A percentile compares a stretch with the other conserved stretches of the same genome.
Evolutionary conservation across 768 basidiomycete genomes (phyloP).

Genomic region (Hygrophorus pudorinus): DNA sequence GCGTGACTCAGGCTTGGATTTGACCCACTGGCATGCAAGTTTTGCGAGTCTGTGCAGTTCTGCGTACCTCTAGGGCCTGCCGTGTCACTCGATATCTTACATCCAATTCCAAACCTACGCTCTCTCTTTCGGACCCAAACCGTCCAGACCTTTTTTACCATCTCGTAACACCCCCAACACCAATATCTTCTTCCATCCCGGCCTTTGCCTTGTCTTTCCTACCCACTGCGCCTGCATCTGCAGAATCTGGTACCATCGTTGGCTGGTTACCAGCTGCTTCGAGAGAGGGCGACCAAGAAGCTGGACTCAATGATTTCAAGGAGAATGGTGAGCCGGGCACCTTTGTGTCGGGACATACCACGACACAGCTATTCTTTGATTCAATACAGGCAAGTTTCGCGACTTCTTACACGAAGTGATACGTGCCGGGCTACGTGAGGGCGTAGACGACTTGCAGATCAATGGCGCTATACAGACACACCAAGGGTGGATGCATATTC

Average conservation of each 20-base stretch:
- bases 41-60: no score
- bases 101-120: neutral
- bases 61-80: no score
- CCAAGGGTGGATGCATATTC: slow-evolving; percentile 84
- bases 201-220: slow-evolving; percentile 64
- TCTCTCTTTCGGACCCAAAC: slow-evolving; percentile 39
- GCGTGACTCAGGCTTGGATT: no score
- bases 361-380: neutral
- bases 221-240: slow-evolving; percentile 28
- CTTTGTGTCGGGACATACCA: neutral
- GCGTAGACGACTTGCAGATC: slow-evolving; percentile 54
- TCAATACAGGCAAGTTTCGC: slow-evolving; percentile 45
- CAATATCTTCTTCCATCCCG: slow-evolving; percentile 31
- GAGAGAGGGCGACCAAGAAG: slow-evolving; percentile 24
- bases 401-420: slow-evolving; percentile 52
- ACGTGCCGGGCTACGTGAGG: slow-evolving; percentile 40
- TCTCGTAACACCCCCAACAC: slow-evolving; percentile 43
- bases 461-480: slow-evolving; percentile 56
- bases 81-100: neutral
- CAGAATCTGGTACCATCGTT: slow-evolving; percentile 43
- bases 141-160: slow-evolving; percentile 68
- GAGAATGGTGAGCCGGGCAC: slow-evolving; percentile 49
- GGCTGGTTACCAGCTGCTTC: slow-evolving; percentile 59
- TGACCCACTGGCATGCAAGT: no score
- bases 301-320: slow-evolving; percentile 59